These are phyloP conservation scores for Schizosaccharomyces cryophilus DNA, from an alignment of 805 yeast genomes.

Conservation along the genomic window DNA sequence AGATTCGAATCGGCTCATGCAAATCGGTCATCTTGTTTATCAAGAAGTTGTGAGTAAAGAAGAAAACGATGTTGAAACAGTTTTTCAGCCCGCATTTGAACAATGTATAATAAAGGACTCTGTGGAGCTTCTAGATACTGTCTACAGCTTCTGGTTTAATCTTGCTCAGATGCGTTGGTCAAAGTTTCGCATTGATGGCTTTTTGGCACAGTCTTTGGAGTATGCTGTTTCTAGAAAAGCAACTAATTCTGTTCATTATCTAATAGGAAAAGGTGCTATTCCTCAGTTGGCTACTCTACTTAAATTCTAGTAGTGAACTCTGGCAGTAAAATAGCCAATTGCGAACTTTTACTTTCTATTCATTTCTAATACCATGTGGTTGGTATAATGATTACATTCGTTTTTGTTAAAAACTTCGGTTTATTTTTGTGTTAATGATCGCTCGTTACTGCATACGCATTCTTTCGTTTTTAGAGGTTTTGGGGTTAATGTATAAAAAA, in stretches of 20 bases:
- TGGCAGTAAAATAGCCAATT: too few species aligned
- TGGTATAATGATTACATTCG: too few species aligned
- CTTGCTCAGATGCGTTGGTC: neutral
- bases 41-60: neutral
- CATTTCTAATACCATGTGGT: too few species aligned
- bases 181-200: neutral
- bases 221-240: neutral
- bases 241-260: neutral
- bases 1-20: neutral
- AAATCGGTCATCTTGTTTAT: neutral
- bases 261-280: neutral
- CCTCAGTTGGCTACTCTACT: neutral
- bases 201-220: neutral
- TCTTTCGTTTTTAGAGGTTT: too few species aligned
- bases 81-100: neutral
- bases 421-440: too few species aligned
- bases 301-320: neutral
- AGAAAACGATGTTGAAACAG: neutral
- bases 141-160: neutral
- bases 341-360: too few species aligned
- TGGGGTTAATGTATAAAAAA: too few species aligned
- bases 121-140: neutral
- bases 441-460: too few species aligned
- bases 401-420: too few species aligned
- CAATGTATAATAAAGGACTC: neutral